A percentile compares a stretch with the other conserved stretches of the same genome.
phyloP scores from a whole-genome alignment of 208 protist species.

The Phytomonas sp. region DNA sequence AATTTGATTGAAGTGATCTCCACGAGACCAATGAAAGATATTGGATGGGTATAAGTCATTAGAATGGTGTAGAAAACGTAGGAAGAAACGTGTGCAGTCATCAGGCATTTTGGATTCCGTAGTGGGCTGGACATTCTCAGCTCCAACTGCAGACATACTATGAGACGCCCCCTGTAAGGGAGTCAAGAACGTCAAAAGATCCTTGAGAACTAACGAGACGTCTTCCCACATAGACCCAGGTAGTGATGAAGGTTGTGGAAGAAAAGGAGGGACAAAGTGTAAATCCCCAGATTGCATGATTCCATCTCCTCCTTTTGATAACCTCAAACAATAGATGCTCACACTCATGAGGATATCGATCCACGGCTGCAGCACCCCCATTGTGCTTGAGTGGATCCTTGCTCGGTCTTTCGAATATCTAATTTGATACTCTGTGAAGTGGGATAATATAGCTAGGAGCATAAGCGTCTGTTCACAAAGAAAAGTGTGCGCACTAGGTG shows the following conservation, averaged over 20 bases:
- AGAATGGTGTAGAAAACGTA: not conserved
- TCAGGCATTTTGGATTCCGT: not conserved
- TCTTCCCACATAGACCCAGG: not conserved
- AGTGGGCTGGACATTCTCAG: not conserved
- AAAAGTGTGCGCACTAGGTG: not conserved
- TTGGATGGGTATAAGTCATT: not conserved
- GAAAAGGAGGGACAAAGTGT: not conserved
- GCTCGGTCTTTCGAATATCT: not conserved
- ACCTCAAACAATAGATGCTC: not conserved
- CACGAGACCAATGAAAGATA: not conserved
- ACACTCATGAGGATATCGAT: not conserved
- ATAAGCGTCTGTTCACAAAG: not conserved
- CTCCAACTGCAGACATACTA: not conserved
- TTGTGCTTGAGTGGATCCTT: not conserved
- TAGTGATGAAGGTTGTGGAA: not conserved
- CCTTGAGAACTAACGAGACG: not conserved
- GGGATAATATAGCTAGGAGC: not conserved
- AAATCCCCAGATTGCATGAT: not conserved
- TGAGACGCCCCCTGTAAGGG: not conserved
- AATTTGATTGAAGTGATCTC: not conserved
- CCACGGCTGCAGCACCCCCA: not conserved
- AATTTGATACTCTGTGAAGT: not conserved
- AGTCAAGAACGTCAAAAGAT: not conserved
- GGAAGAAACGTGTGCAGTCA: not conserved
- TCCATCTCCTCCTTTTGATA: not conserved